These are phyloP conservation scores for Globisporangium middletonii DNA, from an alignment of 352 stramenopile genomes.

Conservation along the genomic window DNA sequence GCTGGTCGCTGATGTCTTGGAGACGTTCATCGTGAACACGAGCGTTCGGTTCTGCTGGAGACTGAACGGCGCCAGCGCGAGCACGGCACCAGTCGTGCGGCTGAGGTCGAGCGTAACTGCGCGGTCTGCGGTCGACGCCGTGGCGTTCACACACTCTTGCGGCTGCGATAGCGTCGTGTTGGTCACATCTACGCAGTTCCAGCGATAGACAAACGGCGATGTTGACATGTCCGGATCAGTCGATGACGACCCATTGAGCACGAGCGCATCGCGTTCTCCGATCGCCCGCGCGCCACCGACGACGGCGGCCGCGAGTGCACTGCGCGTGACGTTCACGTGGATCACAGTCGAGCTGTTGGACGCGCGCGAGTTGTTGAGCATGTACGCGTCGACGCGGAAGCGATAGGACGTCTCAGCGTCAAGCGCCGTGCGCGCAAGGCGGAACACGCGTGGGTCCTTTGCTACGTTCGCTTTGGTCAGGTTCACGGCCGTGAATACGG, in stretches of 20 bases:
- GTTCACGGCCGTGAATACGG: constrained; percentile 16
- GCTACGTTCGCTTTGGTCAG: constrained; percentile 47
- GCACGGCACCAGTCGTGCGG: constrained; percentile 5
- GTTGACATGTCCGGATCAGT: constrained; percentile 41
- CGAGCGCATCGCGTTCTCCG: constrained; percentile 38
- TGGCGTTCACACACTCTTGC: constrained; percentile 16
- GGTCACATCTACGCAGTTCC: constrained; percentile 53
- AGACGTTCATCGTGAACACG: constrained; percentile 36
- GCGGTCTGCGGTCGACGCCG: constrained; percentile 11
- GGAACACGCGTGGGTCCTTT: constrained; percentile 59
- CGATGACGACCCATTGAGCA: constrained; percentile 40
- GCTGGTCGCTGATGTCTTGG: constrained; percentile 14
- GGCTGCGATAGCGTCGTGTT: constrained; percentile 11
- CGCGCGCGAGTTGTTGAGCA: constrained; percentile 17
- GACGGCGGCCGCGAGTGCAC: constrained; percentile 27
- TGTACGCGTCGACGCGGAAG: constrained; percentile 52
- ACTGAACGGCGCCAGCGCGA: constrained; percentile 40
- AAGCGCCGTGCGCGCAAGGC: constrained; percentile 28
- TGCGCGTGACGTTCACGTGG: constrained; percentile 31
- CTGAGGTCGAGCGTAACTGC: constrained; percentile 15
- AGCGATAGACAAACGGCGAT: constrained; percentile 34
- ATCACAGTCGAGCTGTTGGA: constrained; percentile 36
- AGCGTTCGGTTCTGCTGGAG: constrained; percentile 33
- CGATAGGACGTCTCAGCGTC: constrained; percentile 38
- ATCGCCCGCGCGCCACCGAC: constrained; percentile 40